Percentiles rank a stretch among this genome's conserved stretches.
These are phyloP conservation scores for Lagenidium giganteum DNA, from an alignment of 352 stramenopile species.

Conservation along the genomic window DNA sequence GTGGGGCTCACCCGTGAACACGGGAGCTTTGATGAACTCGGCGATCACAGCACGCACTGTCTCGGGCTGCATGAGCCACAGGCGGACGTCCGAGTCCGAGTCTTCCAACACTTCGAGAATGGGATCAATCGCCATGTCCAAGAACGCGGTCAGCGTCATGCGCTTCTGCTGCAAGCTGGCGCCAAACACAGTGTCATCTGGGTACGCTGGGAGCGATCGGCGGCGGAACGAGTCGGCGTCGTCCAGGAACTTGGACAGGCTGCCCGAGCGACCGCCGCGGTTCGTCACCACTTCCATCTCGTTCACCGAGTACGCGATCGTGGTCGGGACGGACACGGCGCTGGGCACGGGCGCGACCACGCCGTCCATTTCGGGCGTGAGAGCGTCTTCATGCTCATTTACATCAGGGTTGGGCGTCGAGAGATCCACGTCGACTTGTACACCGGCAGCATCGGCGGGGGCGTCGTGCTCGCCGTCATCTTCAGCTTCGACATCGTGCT, in stretches of 20 bases:
- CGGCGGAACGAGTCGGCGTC: constrained; percentile 70
- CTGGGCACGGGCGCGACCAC: too few species aligned
- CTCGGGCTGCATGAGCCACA: constrained; percentile 77
- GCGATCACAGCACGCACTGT: constrained; percentile 73
- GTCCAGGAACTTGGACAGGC: constrained; percentile 77
- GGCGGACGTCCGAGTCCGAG: constrained; percentile 76
- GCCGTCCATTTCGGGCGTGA: too few species aligned
- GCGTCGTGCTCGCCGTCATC: too few species aligned
- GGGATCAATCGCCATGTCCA: constrained; percentile 82
- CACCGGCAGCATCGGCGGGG: too few species aligned
- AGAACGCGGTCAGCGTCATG: constrained; percentile 58
- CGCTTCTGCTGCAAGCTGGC: constrained; percentile 47
- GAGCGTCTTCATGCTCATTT: too few species aligned
- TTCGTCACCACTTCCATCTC: constrained; percentile 84
- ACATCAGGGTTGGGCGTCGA: too few species aligned
- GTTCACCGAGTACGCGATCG: constrained; percentile 75
- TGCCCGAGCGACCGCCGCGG: constrained; percentile 56
- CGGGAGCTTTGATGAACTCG: constrained; percentile 76
- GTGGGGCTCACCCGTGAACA: constrained; percentile 68
- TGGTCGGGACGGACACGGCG: constrained; percentile 49
- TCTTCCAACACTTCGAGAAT: constrained; percentile 85
- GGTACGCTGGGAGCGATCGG: constrained; percentile 66
- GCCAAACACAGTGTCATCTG: constrained; percentile 51
- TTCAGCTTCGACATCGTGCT: too few species aligned
- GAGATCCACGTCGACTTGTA: too few species aligned